Evolutionary conservation across 2,329 filamentous ascomycete genomes (phyloP), one percentile per base, ranked within the genome.

Genomic region (Nigrospora osmanthi): DNA sequence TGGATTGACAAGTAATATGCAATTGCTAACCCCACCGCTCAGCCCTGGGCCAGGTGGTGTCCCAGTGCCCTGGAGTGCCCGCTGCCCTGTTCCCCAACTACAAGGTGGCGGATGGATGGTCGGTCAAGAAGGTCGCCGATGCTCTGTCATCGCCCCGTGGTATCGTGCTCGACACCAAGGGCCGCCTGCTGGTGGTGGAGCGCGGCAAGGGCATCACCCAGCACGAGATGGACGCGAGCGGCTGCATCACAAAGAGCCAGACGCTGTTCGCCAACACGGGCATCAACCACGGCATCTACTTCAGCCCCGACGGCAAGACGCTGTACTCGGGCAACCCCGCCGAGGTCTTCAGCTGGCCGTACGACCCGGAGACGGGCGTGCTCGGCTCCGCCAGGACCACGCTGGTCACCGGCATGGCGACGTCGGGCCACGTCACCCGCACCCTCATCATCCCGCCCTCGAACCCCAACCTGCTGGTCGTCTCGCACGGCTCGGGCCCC

Each of bases 271-370:
- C 45, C 2, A 46, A 53, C 34, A 3, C 45, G 12, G 40, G 47
- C 15, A 47, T 60, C 30, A 79, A 78, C 43, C 68, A 71, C 49
- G 67, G 66, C 10, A 58, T 70, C 34, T 61, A 61, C 9, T 52
- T 71, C 6, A 65, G 61, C 4, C 48, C 53, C 1, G 62, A 68
- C 51, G 61, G 60, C 10, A 52, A 51, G 16, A 66, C 57, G 4
- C 44, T 70, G 35, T 71, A 64, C 44, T 63, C 63, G 5, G 80
- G 76, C 11, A 72, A 68, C 12, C 49, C 67, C 0, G 66, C 71
- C 36, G 63, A 62, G 11, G 73, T 76, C 12, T 80, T 69, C 53
- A 61, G 71, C 10, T 83, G 78, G 76, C 52, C 62, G 30, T 84
- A 84, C 52, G 66, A 80, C 55, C 56, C 70, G 5, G 52, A 56